A percentile compares a stretch with the other conserved stretches of the same genome.
Conservation (phyloP, 2,329 filamentous ascomycete genomes). For the Penicillium sp. region DNA sequence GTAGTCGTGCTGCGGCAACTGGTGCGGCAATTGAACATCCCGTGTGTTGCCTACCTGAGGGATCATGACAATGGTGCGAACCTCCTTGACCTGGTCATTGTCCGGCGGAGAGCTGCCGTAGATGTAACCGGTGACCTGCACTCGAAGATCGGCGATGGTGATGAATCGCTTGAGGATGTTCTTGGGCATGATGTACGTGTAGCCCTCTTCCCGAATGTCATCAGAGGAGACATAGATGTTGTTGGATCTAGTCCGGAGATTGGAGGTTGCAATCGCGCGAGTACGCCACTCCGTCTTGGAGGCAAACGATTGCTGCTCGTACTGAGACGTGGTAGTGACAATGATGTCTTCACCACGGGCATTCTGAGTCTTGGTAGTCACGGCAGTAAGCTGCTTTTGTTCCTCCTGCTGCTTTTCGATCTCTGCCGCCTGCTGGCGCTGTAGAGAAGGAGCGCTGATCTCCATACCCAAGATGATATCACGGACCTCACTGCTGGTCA, state of each 20-base stretch:
- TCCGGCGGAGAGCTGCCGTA: constrained; percentile 91
- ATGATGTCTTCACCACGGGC: constrained; percentile 96
- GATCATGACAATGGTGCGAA: constrained; percentile 94
- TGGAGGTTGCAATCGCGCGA: constrained; percentile 91
- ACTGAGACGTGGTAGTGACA: constrained; percentile 95
- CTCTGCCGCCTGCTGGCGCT: constrained; percentile 95
- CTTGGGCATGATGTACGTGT: constrained; percentile 98
- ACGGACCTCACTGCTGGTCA: constrained; percentile 94
- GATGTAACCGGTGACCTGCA: constrained; percentile 93
- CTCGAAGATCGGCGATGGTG: constrained; percentile 89
- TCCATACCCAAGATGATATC: constrained; percentile 99
- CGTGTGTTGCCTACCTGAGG: constrained; percentile 93
- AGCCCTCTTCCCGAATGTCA: constrained; percentile 83
- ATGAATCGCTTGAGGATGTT: constrained; percentile 98
- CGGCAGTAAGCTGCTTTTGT: constrained; percentile 90
- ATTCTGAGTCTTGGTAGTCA: constrained; percentile 98
- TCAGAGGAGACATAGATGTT: constrained; percentile 99
- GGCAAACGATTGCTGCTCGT: constrained; percentile 94
- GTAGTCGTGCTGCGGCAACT: constrained; percentile 88
- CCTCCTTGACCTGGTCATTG: constrained; percentile 95
- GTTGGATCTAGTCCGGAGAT: constrained; percentile 87
- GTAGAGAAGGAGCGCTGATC: constrained; percentile 95
- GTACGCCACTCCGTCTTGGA: constrained; percentile 99
- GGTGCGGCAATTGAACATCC: constrained; percentile 83
- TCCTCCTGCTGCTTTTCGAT: constrained; percentile 99